Conservation (phyloP, 768 basidiomycete genomes). For the Vishniacozyma victoriae region DNA sequence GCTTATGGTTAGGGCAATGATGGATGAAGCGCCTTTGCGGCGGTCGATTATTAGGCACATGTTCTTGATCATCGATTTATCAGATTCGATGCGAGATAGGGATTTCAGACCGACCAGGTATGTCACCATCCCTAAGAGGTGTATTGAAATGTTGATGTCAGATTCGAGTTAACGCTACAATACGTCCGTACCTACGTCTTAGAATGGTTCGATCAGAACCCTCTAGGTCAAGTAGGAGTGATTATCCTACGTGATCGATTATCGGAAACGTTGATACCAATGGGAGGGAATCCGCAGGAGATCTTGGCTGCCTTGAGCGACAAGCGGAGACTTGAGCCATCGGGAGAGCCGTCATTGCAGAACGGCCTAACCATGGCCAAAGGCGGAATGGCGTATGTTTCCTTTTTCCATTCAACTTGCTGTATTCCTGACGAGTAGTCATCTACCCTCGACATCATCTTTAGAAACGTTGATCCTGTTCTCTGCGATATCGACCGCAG, state of each 20-base stretch:
- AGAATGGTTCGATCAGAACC: constrained; percentile 99
- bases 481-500: constrained; percentile 91
- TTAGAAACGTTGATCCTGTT: constrained; percentile 91
- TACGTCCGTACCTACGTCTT: constrained; percentile 84
- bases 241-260: constrained; percentile 88
- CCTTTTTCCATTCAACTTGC: not conserved
- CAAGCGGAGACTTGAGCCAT: constrained; percentile 78
- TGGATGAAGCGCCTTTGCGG: constrained; percentile 65
- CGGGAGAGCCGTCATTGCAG: constrained; percentile 90
- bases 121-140: not conserved
- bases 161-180: constrained; percentile 83
- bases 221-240: constrained; percentile 89
- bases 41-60: constrained; percentile 95
- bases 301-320: constrained; percentile 81
- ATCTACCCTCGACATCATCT: constrained; percentile 94
- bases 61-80: constrained; percentile 84
- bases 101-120: constrained; percentile 80
- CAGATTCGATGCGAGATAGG: constrained; percentile 84
- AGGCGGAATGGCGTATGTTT: constrained; percentile 74
- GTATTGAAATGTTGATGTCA: constrained; percentile 26
- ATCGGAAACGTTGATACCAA: constrained; percentile 81
- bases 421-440: constrained; percentile 55
- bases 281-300: constrained; percentile 96
- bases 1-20: constrained; percentile 23
- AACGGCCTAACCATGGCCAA: constrained; percentile 97